Evolutionary conservation across 2,329 filamentous ascomycete species (phyloP).

Genomic region (Fusarium longipes): DNA sequence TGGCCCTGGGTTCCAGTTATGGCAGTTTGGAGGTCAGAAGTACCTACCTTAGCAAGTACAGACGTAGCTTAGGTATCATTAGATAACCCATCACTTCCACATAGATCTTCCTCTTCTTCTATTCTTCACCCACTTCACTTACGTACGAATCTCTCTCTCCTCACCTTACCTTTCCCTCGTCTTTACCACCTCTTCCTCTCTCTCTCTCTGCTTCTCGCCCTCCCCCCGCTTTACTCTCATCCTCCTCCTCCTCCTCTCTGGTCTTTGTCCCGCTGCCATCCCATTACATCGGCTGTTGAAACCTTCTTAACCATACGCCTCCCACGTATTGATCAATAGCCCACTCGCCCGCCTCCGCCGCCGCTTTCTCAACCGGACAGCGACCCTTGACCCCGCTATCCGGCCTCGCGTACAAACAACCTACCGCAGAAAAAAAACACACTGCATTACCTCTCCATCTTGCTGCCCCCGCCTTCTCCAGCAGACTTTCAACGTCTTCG

Average conservation of each 20-base stretch:
- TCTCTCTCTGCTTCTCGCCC: conserved; percentile 35
- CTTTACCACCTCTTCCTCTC: conserved; percentile 38
- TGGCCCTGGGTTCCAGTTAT: conserved; percentile 21
- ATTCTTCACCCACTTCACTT: conserved; percentile 40
- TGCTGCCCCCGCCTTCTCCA: conserved; percentile 37
- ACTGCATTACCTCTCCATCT: conserved; percentile 42
- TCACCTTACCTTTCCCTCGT: conserved; percentile 49
- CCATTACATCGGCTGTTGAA: conserved; percentile 34
- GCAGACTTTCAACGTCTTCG: conserved; percentile 36
- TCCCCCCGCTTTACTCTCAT: conserved; percentile 44
- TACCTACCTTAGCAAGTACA: conserved; percentile 1
- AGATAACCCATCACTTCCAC: conserved; percentile 31
- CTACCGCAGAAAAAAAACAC: conserved; percentile 47
- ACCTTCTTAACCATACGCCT: conserved; percentile 39
- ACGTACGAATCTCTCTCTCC: conserved; percentile 45
- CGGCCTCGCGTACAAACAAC: conserved; percentile 47
- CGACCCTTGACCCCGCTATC: conserved; percentile 51
- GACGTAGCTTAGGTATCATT: conserved; percentile 6
- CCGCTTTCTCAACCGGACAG: conserved; percentile 42
- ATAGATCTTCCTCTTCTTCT: conserved; percentile 36
- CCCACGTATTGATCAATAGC: conserved; percentile 38
- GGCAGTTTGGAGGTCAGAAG: conserved; percentile 1
- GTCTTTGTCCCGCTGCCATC: conserved; percentile 37
- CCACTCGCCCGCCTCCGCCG: conserved; percentile 35
- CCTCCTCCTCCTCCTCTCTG: conserved; percentile 39